A percentile compares a stretch with the other conserved stretches of the same genome.
Conservation (phyloP, 1,284 basidiomycete genomes). For the Malassezia sp. region DNA sequence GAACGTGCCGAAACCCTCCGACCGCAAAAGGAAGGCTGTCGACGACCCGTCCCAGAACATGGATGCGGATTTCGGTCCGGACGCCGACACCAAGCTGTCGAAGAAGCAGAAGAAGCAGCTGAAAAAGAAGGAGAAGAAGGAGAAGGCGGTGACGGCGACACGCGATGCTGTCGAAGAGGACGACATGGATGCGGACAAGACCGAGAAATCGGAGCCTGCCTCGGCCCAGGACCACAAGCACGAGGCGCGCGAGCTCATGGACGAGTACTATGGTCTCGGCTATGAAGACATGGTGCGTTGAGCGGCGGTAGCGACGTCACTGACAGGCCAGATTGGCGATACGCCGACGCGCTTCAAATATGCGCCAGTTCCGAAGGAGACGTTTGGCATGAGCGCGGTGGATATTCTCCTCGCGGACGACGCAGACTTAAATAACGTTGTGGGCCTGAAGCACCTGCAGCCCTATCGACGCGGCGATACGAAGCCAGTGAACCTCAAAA, state of each 20-base stretch:
- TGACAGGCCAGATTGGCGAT: too few relatives aligned
- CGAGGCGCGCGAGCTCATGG: conserved; percentile 70
- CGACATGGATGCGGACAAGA: conserved; percentile 18
- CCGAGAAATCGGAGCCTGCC: background rate
- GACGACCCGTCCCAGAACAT: conserved; percentile 48
- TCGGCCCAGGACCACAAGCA: conserved; percentile 29
- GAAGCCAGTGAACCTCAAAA: conserved; percentile 56
- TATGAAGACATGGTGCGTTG: conserved; percentile 96
- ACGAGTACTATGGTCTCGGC: conserved; percentile 75
- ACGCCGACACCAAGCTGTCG: conserved; percentile 51
- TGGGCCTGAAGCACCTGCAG: conserved; percentile 76
- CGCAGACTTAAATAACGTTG: conserved; percentile 78
- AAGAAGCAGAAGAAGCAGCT: conserved; percentile 68
- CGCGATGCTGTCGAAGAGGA: conserved; percentile 12
- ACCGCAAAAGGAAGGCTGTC: conserved; percentile 53
- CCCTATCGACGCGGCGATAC: conserved; percentile 62
- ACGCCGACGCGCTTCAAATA: conserved; percentile 91
- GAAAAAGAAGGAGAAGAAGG: conserved; percentile 25
- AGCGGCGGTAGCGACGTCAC: too few relatives aligned
- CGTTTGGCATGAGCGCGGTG: conserved; percentile 64
- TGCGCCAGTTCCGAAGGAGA: conserved; percentile 58
- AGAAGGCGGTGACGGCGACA: background rate
- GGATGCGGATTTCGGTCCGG: conserved; percentile 57
- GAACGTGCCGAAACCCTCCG: conserved; percentile 44
- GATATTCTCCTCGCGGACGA: conserved; percentile 91